These are phyloP conservation scores for Porogramme epimiltina DNA, from an alignment of 1,284 basidiomycete genomes.

Conservation along the genomic window DNA sequence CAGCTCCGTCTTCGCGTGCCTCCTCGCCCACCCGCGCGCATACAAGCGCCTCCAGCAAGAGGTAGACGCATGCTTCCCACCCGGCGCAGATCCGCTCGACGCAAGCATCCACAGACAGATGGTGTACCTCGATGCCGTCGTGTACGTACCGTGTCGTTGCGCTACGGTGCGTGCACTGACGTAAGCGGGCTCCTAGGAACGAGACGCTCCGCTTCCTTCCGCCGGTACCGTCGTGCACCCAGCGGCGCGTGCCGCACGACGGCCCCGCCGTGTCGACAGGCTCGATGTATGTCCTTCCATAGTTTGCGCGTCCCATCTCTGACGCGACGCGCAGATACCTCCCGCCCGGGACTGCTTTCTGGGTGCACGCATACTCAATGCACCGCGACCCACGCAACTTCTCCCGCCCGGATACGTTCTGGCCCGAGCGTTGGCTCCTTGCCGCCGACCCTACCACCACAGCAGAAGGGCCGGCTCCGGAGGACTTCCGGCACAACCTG, in stretches of 20 bases:
- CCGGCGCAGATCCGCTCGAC: conserved; percentile 25
- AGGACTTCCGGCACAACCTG: conserved; percentile 20
- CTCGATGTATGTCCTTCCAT: not conserved
- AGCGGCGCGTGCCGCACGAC: conserved; percentile 38
- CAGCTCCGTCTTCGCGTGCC: conserved; percentile 22
- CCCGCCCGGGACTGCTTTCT: conserved; percentile 3
- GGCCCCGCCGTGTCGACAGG: not conserved
- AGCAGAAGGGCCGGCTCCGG: no score
- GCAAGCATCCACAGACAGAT: conserved; percentile 25
- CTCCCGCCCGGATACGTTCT: conserved; percentile 3
- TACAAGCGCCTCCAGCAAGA: conserved; percentile 28
- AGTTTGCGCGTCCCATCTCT: no score
- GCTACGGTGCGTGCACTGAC: not conserved
- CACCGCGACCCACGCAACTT: conserved; percentile 11
- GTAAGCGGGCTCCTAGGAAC: conserved; percentile 43
- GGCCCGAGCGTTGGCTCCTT: conserved; percentile 9
- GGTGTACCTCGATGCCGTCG: conserved; percentile 32
- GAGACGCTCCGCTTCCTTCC: conserved; percentile 60
- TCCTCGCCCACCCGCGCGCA: conserved; percentile 21
- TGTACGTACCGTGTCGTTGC: conserved; percentile 20
- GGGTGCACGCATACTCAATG: conserved; percentile 4
- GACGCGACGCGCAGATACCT: not conserved
- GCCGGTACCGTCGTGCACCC: conserved; percentile 51
- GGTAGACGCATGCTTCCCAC: conserved; percentile 30
- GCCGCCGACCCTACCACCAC: not conserved